Evolutionary conservation across 2,329 filamentous ascomycete species (phyloP).

Genomic region (Cercospora sp.): DNA sequence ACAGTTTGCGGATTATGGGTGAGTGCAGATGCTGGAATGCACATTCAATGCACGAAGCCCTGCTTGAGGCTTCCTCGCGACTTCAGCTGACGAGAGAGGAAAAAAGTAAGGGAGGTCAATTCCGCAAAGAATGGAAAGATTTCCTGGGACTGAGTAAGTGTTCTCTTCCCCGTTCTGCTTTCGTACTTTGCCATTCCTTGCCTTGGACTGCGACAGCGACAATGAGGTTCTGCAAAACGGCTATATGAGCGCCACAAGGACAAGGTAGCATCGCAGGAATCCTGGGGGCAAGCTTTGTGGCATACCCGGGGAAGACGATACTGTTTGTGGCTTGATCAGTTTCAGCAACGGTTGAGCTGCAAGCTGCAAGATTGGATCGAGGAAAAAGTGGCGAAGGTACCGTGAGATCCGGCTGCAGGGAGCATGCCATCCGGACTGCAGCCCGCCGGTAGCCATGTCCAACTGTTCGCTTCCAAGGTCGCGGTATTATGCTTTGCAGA

Average conservation of each 20-base stretch:
- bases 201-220: neutral
- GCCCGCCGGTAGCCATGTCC: neutral
- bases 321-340: neutral
- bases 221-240: neutral
- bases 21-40: neutral
- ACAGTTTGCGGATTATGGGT: conserved; percentile 79
- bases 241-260: neutral
- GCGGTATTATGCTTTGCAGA: neutral
- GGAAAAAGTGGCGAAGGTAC: neutral
- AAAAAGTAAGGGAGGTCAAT: conserved; percentile 66
- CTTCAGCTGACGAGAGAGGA: neutral
- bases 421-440: neutral
- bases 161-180: conserved; percentile 38
- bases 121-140: conserved; percentile 72
- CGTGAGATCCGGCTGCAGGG: neutral
- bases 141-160: conserved; percentile 75
- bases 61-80: too few species aligned
- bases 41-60: too few species aligned
- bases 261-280: neutral
- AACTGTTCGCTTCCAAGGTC: neutral
- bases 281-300: neutral
- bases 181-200: neutral
- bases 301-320: neutral
- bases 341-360: neutral
- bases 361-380: neutral